Evolutionary conservation across 2,329 filamentous ascomycete genomes (phyloP).

Genomic region (Tolypocladium endophyticum): DNA sequence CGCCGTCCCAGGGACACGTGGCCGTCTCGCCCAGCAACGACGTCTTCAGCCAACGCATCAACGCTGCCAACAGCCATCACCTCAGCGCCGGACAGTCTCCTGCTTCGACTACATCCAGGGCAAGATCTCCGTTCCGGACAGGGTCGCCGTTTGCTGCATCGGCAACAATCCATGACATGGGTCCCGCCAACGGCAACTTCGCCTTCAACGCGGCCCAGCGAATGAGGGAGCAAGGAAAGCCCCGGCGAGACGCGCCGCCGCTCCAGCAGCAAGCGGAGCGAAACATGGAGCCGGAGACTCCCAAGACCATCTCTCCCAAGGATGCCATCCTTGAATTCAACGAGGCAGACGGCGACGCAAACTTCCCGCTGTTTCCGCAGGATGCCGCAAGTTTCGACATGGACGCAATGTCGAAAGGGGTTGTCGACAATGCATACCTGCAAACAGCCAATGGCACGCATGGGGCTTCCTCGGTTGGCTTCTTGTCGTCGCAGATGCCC

Average conservation of each 20-base stretch:
- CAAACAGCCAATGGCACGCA: constrained; percentile 5
- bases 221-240: constrained; percentile 50
- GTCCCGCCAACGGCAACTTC: constrained; percentile 9
- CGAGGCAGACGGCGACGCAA: constrained; percentile 59
- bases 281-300: constrained; percentile 34
- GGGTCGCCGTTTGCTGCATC: constrained; percentile 50
- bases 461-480: not conserved
- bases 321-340: constrained; percentile 82
- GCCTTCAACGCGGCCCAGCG: constrained; percentile 44
- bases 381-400: constrained; percentile 37
- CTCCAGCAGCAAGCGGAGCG: constrained; percentile 28
- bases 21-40: constrained; percentile 40
- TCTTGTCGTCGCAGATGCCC: constrained; percentile 24
- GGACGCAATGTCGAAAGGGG: constrained; percentile 26
- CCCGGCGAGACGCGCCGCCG: constrained; percentile 44
- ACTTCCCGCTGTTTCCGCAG: constrained; percentile 64
- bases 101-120: constrained; percentile 40
- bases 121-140: constrained; percentile 72
- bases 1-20: constrained; percentile 35
- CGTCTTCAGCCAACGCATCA: constrained; percentile 64
- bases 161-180: constrained; percentile 31
- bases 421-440: constrained; percentile 9
- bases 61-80: constrained; percentile 68
- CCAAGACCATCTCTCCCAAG: constrained; percentile 92
- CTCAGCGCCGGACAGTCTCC: constrained; percentile 47